phyloP scores from a whole-genome alignment of 1,284 basidiomycete genomes.

The Sporisorium exsertum region DNA sequence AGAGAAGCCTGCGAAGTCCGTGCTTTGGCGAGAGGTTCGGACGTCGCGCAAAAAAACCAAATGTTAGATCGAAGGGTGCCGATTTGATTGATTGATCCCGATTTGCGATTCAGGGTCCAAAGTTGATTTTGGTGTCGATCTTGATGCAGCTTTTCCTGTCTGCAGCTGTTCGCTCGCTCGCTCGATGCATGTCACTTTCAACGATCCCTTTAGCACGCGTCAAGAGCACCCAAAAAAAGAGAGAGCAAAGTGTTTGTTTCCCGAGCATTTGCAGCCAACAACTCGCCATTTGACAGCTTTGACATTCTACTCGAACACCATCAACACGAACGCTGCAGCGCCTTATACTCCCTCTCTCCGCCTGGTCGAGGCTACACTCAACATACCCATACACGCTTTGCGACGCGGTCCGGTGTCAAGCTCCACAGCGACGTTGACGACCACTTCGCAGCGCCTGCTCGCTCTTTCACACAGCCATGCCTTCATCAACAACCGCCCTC shows the following conservation, averaged over 20 bases:
- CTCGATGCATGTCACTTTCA: slow-evolving; percentile 1
- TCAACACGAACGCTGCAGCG: no score
- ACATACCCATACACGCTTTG: no score
- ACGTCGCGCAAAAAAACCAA: no score
- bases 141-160: neutral
- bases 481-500: slow-evolving; percentile 68
- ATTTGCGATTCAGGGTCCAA: neutral
- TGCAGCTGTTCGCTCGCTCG: neutral
- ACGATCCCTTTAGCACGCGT: neutral
- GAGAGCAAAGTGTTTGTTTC: neutral
- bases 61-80: neutral
- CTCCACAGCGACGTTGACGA: neutral
- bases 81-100: no score
- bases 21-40: neutral
- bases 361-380: neutral
- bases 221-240: no score
- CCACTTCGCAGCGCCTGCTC: neutral
- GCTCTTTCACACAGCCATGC: slow-evolving; percentile 38
- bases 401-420: neutral
- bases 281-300: no score
- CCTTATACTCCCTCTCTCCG: neutral
- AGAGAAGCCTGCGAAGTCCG: neutral
- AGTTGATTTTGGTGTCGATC: neutral
- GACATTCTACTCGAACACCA: no score
- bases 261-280: neutral